Evolutionary conservation across 1,284 basidiomycete genomes (phyloP), one percentile per base, ranked within the genome.

Genomic region (Sporisorium graminicola): DNA sequence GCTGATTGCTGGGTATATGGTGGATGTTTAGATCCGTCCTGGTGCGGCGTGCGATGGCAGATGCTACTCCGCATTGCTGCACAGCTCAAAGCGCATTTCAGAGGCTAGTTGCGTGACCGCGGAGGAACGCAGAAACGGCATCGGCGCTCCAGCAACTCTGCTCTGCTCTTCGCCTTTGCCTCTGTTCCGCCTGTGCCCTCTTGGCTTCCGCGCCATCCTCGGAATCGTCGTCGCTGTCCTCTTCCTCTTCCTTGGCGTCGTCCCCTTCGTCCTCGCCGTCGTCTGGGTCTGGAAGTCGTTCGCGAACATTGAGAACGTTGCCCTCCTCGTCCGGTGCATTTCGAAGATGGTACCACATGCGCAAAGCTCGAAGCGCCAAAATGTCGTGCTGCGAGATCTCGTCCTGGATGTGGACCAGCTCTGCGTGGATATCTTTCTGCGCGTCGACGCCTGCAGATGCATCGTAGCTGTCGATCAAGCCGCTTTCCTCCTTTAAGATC

Each of bases 251-350:
- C 16, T 65, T 58, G 8, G 57, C 63, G 27, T 74, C 77, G 29
- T 65, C 70, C 8, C 58, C 74, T 26, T 72, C 62, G 31, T 65
- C 74, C 7, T 60, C 67, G 22, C 75, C 65, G 9, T 67, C 61
- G 16, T 72, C 65, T 2, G 63, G 68, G 1, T 52, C 53, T 33
- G 71, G 65, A 1, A 81, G 52, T 5, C 77, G 71, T 54, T 73
- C 77, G 24, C 64, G 61, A 24, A 77, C 64, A 42, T 77, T 80
- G n/a, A 75, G 62, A 12, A 70, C 65, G 44, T 80, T 76, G 42
- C 80, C 80, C 33, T 78, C 78, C 24, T 71, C 70, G 47, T 79
- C 77, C 1, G 80, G 75, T 31, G 78, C 80, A 33, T 80, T 59
- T 16, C 77, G 64, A 8, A 77, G 43, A 49, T 81, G 80, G 31